Percentiles rank a stretch among this genome's conserved stretches.
phyloP scores from a whole-genome alignment of 2,329 filamentous ascomycete species.

The Fusarium nematophilum region DNA sequence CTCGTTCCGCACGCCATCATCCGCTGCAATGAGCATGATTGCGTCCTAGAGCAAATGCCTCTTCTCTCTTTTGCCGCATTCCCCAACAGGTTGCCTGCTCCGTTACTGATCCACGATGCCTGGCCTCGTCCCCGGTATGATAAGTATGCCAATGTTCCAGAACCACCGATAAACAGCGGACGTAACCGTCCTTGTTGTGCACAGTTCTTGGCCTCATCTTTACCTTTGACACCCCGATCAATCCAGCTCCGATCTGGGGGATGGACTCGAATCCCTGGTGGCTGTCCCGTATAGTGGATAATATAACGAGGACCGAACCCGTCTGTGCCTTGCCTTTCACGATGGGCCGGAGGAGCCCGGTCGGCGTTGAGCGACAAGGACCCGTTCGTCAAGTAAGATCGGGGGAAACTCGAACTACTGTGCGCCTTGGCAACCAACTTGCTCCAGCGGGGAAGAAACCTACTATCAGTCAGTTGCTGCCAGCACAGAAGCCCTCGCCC shows the following conservation, averaged over 20 bases:
- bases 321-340: constrained; percentile 18
- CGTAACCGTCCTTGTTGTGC: too few species aligned
- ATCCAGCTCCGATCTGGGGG: constrained; percentile 16
- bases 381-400: constrained; percentile 24
- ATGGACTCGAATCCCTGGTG: constrained; percentile 28
- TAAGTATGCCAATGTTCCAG: not conserved
- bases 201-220: too few species aligned
- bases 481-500: constrained; percentile 5
- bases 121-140: not conserved
- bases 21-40: constrained; percentile 34
- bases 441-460: constrained; percentile 1
- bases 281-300: constrained; percentile 16
- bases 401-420: not conserved
- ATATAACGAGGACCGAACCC: constrained; percentile 16
- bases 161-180: not conserved
- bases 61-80: not conserved
- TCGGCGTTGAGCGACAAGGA: constrained; percentile 24
- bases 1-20: constrained; percentile 34
- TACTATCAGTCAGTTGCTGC: constrained; percentile 4
- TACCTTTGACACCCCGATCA: too few species aligned
- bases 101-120: not conserved
- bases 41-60: constrained; percentile 14
- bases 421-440: constrained; percentile 12
- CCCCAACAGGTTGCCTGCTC: too few species aligned
- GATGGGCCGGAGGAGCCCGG: constrained; percentile 22